A percentile compares a stretch with the other conserved stretches of the same genome.
Conservation (phyloP, 257 asterid genomes). For the Nemophila menziesii region DNA sequence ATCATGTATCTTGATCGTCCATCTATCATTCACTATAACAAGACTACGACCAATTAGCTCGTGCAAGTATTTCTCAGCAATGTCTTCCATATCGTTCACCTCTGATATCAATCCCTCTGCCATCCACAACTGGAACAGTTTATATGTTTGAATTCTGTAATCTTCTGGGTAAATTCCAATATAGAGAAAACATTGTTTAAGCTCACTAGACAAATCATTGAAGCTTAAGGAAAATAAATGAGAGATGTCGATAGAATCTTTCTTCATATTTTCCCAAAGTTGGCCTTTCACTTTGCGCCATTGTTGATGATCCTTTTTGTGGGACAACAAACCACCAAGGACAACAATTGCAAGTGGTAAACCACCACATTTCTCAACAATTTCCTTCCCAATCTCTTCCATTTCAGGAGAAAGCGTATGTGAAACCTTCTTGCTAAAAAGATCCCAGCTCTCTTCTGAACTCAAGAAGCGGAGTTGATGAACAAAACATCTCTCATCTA, state of each 20-base stretch:
- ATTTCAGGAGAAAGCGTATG: background rate
- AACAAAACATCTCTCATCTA: conserved; percentile 1
- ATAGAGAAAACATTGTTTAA: conserved; percentile 10
- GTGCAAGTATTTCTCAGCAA: no score
- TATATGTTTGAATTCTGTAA: background rate
- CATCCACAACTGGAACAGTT: conserved; percentile 5
- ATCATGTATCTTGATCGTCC: no score
- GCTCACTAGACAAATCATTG: conserved; percentile 7
- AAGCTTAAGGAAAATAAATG: conserved; percentile 10
- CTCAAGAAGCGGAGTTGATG: background rate
- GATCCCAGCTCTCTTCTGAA: conserved; percentile 5
- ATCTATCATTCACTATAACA: no score
- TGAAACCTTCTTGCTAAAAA: conserved; percentile 4
- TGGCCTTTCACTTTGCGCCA: conserved; percentile 6
- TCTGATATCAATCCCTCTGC: no score
- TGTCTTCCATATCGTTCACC: no score
- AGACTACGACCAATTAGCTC: no score
- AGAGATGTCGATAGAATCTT: conserved; percentile 1
- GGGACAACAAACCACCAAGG: background rate
- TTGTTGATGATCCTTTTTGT: background rate
- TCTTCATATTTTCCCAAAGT: conserved; percentile 8
- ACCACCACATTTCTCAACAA: conserved; percentile 6
- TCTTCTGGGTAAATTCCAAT: conserved; percentile 7
- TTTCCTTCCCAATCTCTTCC: background rate
- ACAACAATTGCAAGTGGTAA: conserved; percentile 11